Percentiles rank a stretch among this genome's conserved stretches.
Evolutionary conservation across 345 rosid genomes (phyloP).

Genomic region (Jatropha curcas): DNA sequence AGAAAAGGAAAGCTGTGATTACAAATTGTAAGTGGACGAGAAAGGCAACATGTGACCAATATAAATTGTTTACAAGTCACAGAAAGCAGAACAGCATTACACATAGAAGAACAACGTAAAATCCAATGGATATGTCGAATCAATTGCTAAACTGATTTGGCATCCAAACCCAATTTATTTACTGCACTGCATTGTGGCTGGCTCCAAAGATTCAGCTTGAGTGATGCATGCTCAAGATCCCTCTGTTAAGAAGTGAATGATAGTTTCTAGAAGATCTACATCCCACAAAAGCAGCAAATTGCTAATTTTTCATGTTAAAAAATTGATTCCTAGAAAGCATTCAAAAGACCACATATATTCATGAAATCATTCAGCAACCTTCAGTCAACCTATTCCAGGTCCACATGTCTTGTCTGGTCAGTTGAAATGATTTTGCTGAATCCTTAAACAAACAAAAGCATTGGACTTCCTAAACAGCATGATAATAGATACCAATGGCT

Average conservation of each 20-base stretch:
- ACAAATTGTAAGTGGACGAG: neutral
- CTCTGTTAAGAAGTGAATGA: neutral
- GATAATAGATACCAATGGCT: neutral
- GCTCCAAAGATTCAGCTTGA: neutral
- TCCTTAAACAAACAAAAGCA: neutral
- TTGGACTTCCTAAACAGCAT: neutral
- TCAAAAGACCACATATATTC: neutral
- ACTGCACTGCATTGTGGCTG: neutral
- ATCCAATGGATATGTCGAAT: neutral
- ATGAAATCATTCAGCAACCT: neutral
- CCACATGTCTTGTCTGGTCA: neutral
- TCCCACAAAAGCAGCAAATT: neutral
- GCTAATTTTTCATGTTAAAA: neutral
- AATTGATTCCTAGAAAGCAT: neutral
- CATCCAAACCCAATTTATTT: neutral
- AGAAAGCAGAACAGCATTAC: neutral
- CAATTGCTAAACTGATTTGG: neutral
- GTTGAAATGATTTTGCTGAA: slow-evolving; percentile 1
- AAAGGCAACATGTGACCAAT: neutral
- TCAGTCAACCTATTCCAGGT: neutral
- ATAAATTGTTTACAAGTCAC: neutral
- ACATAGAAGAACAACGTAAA: neutral
- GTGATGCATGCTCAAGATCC: neutral
- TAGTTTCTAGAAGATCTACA: neutral
- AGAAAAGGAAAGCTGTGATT: too few relatives aligned